A percentile compares a stretch with the other conserved stretches of the same genome.
phyloP scores from a whole-genome alignment of 1,284 basidiomycete genomes.

The Cryptococcus sp. region DNA sequence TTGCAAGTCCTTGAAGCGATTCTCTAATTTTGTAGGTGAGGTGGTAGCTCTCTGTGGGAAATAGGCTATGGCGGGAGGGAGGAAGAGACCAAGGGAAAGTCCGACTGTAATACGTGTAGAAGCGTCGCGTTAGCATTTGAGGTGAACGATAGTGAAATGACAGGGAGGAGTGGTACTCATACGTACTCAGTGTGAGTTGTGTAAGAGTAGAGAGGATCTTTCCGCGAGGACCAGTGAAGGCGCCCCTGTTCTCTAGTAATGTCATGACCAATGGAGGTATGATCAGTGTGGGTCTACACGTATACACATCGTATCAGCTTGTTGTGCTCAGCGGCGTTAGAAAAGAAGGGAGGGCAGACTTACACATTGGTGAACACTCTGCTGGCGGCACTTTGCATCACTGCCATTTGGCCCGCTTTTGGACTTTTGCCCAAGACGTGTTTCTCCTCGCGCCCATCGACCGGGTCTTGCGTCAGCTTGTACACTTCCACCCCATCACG shows the following conservation, averaged over 20 bases:
- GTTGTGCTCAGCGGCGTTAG: background rate
- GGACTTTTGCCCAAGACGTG: slow-evolving; percentile 53
- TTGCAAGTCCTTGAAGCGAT: slow-evolving; percentile 39
- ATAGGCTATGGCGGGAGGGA: slow-evolving; percentile 60
- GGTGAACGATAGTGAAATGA: background rate
- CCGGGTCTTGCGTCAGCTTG: slow-evolving; percentile 33
- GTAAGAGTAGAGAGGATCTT: slow-evolving; percentile 39
- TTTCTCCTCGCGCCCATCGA: slow-evolving; percentile 40
- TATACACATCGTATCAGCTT: background rate
- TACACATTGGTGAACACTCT: slow-evolving; percentile 59
- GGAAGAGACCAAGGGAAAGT: slow-evolving; percentile 56
- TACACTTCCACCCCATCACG: slow-evolving; percentile 58
- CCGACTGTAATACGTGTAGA: slow-evolving; percentile 45
- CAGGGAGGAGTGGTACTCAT: slow-evolving; percentile 2
- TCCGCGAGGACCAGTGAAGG: slow-evolving; percentile 52
- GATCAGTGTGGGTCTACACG: slow-evolving; percentile 56
- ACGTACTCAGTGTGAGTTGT: slow-evolving; percentile 50
- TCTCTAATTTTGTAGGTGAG: slow-evolving; percentile 50
- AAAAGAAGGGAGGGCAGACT: slow-evolving; percentile 14
- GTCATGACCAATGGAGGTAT: slow-evolving; percentile 58
- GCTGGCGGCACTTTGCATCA: slow-evolving; percentile 57
- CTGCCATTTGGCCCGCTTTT: slow-evolving; percentile 56
- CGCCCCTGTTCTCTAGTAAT: slow-evolving; percentile 50
- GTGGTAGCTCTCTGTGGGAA: slow-evolving; percentile 57
- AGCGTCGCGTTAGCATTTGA: too few species aligned